A percentile compares a stretch with the other conserved stretches of the same genome.
Evolutionary conservation across 2,329 filamentous ascomycete genomes (phyloP).

Genomic region (Ilyonectria destructans): DNA sequence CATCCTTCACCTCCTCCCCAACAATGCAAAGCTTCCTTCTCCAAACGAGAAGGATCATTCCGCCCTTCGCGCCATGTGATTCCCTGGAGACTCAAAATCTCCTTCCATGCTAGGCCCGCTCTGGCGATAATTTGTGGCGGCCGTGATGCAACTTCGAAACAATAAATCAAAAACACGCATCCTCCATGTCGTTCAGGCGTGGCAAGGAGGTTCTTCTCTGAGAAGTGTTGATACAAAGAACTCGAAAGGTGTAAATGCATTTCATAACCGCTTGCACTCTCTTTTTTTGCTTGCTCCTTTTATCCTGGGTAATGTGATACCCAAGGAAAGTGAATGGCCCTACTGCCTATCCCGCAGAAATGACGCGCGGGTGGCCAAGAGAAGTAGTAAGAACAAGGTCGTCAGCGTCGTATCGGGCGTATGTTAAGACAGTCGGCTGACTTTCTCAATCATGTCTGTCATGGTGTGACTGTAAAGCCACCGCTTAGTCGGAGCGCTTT

Average conservation of each 20-base stretch:
- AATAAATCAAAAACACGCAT: slow-evolving; percentile 45
- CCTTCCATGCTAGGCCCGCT: slow-evolving; percentile 45
- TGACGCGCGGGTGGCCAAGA: slow-evolving; percentile 42
- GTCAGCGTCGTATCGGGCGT: slow-evolving; percentile 56
- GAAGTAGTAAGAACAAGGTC: slow-evolving; percentile 50
- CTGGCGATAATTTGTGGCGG: slow-evolving; percentile 27
- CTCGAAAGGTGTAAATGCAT: slow-evolving; percentile 59
- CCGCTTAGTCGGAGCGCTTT: slow-evolving; percentile 79
- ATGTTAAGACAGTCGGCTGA: slow-evolving; percentile 43
- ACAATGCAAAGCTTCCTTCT: slow-evolving; percentile 38
- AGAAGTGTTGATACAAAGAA: slow-evolving; percentile 64
- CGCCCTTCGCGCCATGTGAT: slow-evolving; percentile 43
- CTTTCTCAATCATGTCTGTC: slow-evolving; percentile 42
- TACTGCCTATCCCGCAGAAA: slow-evolving; percentile 48
- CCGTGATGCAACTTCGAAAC: slow-evolving; percentile 47
- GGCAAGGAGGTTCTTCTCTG: slow-evolving; percentile 51
- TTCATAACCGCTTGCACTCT: slow-evolving; percentile 58
- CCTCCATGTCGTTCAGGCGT: slow-evolving; percentile 49
- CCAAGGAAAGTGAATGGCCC: slow-evolving; percentile 49
- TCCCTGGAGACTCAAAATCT: slow-evolving; percentile 35
- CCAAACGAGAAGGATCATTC: slow-evolving; percentile 38
- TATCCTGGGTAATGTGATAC: slow-evolving; percentile 52
- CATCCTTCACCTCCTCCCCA: slow-evolving; percentile 36
- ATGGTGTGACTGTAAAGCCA: slow-evolving; percentile 28
- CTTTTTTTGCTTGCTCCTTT: slow-evolving; percentile 56